These are phyloP conservation scores for Phytophthora hibernalis DNA, from an alignment of 352 stramenopile species.

Conservation along the genomic window DNA sequence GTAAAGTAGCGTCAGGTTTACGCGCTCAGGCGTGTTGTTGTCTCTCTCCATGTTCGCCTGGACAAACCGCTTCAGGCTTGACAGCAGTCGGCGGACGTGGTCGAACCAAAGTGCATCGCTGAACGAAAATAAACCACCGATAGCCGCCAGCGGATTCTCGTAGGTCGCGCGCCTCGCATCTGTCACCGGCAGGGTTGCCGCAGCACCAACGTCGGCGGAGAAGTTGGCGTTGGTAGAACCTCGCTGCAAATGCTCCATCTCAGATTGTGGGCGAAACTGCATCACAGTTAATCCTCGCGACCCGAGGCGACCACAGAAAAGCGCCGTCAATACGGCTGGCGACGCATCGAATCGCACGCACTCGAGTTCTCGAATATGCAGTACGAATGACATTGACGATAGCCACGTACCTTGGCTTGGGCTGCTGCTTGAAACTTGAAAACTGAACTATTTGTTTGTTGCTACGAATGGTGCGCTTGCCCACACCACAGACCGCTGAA, in stretches of 20 bases:
- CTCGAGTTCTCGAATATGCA: neutral
- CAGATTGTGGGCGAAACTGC: constrained; percentile 14
- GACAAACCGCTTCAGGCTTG: constrained; percentile 4
- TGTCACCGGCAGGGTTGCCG: neutral
- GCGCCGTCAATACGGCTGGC: neutral
- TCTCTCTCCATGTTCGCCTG: constrained; percentile 13
- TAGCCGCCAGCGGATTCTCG: neutral
- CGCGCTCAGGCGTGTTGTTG: constrained; percentile 11
- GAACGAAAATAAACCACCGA: constrained; percentile 6
- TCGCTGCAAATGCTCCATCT: neutral
- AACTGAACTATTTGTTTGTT: no score
- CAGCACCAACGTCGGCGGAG: no score
- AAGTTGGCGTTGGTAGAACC: constrained; percentile 13
- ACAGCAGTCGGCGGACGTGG: neutral
- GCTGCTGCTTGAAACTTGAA: no score
- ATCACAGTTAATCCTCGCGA: constrained; percentile 4
- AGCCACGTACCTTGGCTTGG: constrained; percentile 3
- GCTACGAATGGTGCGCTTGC: no score
- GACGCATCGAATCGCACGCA: constrained; percentile 1
- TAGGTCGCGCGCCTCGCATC: neutral
- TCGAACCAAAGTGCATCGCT: constrained; percentile 10
- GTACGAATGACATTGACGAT: constrained; percentile 14
- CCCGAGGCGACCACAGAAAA: constrained; percentile 5
- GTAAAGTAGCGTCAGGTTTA: constrained; percentile 3
- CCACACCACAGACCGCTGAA: no score